Evolutionary conservation across 495 filamentous ascomycete species (phyloP).

Genomic region (Lasiosphaeria hispida): DNA sequence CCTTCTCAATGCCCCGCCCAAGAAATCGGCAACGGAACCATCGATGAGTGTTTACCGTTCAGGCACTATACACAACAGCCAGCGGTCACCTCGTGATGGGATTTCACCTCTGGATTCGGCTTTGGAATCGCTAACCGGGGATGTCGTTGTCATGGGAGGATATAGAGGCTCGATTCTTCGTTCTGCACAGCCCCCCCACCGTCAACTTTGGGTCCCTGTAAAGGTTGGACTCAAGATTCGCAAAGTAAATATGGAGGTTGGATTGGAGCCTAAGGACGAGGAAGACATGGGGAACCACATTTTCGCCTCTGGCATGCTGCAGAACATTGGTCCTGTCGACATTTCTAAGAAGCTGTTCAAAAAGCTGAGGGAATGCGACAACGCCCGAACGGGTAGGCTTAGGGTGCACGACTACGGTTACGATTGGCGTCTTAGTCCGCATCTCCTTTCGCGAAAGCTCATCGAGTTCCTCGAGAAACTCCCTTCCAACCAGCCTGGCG

Average conservation of each 20-base stretch:
- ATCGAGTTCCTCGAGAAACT: constrained; percentile 69
- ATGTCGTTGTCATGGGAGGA: constrained; percentile 85
- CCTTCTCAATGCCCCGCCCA: constrained; percentile 40
- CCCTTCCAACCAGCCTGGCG: constrained; percentile 63
- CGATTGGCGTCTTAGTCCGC: constrained; percentile 89
- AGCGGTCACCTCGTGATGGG: constrained; percentile 28
- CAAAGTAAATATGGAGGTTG: constrained; percentile 89
- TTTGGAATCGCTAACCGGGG: constrained; percentile 70
- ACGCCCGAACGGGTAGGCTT: constrained; percentile 65
- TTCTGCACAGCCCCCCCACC: constrained; percentile 75
- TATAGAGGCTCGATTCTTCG: constrained; percentile 87
- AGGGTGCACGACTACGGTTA: constrained; percentile 90
- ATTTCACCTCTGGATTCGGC: constrained; percentile 56
- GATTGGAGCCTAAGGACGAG: constrained; percentile 79
- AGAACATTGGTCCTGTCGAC: constrained; percentile 88
- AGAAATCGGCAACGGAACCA: constrained; percentile 24
- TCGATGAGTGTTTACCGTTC: constrained; percentile 11
- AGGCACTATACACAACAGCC: constrained; percentile 10
- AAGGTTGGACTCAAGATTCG: constrained; percentile 91
- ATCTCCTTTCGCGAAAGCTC: constrained; percentile 67
- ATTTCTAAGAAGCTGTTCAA: constrained; percentile 81
- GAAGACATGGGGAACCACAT: constrained; percentile 79
- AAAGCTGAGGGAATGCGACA: constrained; percentile 68
- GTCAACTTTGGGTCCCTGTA: constrained; percentile 89
- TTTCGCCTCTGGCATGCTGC: constrained; percentile 79